Conservation (phyloP, 2,329 filamentous ascomycete genomes). For the Botryotinia globosa region DNA sequence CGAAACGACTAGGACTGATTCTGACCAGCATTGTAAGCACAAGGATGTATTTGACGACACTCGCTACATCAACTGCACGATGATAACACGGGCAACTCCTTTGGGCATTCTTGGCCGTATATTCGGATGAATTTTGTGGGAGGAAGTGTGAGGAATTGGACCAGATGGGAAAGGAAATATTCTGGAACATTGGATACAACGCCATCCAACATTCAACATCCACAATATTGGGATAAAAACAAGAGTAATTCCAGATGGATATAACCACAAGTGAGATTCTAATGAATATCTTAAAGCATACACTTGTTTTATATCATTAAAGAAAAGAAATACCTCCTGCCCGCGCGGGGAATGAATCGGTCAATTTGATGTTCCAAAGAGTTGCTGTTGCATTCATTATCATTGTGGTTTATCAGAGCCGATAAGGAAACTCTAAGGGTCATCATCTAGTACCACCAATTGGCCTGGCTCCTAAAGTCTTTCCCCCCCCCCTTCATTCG, state of each 20-base stretch:
- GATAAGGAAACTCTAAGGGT: not conserved
- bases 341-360: conserved; percentile 9
- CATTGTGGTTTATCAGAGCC: not conserved
- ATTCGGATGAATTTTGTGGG: not conserved
- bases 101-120: conserved; percentile 1
- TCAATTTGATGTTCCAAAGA: not conserved
- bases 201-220: not conserved
- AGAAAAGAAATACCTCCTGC: not conserved
- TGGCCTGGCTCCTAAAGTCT: not conserved
- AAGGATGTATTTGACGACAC: not conserved
- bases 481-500: not conserved
- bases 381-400: not conserved
- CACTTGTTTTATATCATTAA: not conserved
- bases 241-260: not conserved
- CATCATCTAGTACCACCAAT: not conserved
- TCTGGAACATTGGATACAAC: conserved; percentile 9
- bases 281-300: not conserved
- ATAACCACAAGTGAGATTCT: not conserved
- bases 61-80: not conserved
- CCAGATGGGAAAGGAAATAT: not conserved
- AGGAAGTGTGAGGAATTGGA: not conserved
- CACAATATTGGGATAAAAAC: conserved; percentile 7
- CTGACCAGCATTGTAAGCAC: conserved; percentile 6
- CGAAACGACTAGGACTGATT: not conserved
- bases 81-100: conserved; percentile 12